Base-by-base conservation (phyloP, 495 filamentous ascomycete genomes). In the Chaetomium cochliodes region DNA sequence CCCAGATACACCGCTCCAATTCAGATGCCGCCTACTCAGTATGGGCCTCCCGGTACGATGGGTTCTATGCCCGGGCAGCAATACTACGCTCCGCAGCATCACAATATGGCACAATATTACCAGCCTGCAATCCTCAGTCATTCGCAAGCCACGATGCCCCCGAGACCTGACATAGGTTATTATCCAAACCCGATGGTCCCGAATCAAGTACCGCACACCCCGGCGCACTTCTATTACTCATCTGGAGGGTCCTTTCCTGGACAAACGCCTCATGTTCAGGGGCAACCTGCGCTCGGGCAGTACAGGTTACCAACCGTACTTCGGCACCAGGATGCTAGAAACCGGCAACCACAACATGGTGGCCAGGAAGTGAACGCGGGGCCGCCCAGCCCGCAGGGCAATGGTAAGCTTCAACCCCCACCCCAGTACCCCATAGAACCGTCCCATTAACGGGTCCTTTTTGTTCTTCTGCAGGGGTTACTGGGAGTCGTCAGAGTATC, bases 11-110 rank as follows among this genome's bases (percentile, higher is more conserved):
- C 71, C 47, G 74, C 81, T 51, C 74, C 80, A 39, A 77, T 77
- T 58, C 78, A 78, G 49, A 68, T 79, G n/a, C 76, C 81, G 59
- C 77, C 77, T 44, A 64, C 76, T n/a, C 84, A 83, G 57, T 82
- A 74, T 55, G 72, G 70, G 26, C 67, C 69, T 8, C 78, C 76
- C 30, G 44, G 28, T 3, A 53, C 74, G 42, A 70, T 69, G 30
- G 66, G 47, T 2, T 39, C 62, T 28, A 73, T 70, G 42, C 72
- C 64, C 5, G 58, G 56, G 44, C 76, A 78, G 63, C 74, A 72
- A 15, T 81, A 76, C 59, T 82, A 80, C 60, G 44, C 79, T 20
- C 65, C 73, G 47, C 82, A 83, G 56, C 73, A 77, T 50, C 63
- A 66, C 33, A 77, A 75, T 33, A 71, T 78, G 63, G 71, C 70